Evolutionary conservation across 495 filamentous ascomycete genomes (phyloP), one percentile per base, ranked within the genome.

Genomic region (Trichoderma erinaceum): DNA sequence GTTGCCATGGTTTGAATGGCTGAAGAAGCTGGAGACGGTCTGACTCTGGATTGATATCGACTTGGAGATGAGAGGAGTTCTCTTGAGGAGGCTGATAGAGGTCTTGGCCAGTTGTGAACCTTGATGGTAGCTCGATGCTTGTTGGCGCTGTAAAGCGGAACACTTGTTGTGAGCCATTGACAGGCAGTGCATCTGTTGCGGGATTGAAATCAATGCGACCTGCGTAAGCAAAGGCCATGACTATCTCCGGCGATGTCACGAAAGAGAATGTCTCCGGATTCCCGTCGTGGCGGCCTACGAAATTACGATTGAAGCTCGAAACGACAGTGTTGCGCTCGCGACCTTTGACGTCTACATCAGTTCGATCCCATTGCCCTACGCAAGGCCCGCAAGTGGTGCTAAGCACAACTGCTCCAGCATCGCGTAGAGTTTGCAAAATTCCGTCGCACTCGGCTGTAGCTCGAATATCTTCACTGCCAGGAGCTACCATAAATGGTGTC

Each of bases 251-350:
- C n/a, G 96, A 98, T 73, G 95, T 89, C 72, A 99, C 96, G 80
- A 99, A 99, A 69, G 94, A 90, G 83, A 97, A 96, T 69, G 95
- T 99, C 64, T 94, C 93, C 52, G 95, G 96, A 85, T 99, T 99
- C 73, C 94, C 95, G 74, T 99, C 95, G 81, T 99, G 98, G 80
- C 95, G 93, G 71, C 95, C 95, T 73, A 93, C 97, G 85, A 99
- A 99, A 87, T 99, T 99, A 81, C 95, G 92, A 87, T 96, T 97
- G 87, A 96, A 95, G 48, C 92, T 96, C 41, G 91, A 96, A 76
- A 97, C 85, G 80, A 97, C 97, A n/a, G 92, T 93, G 87, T 99
- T 99, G 71, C 92, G 81, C 76, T 93, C 92, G 71, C 95, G 95
- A 88, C 98, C 98, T 86, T 93, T 91, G 46, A 97, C 92, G 71